Base-by-base conservation (phyloP, 345 rosid genomes). In the Cardamine resedifolia region DNA sequence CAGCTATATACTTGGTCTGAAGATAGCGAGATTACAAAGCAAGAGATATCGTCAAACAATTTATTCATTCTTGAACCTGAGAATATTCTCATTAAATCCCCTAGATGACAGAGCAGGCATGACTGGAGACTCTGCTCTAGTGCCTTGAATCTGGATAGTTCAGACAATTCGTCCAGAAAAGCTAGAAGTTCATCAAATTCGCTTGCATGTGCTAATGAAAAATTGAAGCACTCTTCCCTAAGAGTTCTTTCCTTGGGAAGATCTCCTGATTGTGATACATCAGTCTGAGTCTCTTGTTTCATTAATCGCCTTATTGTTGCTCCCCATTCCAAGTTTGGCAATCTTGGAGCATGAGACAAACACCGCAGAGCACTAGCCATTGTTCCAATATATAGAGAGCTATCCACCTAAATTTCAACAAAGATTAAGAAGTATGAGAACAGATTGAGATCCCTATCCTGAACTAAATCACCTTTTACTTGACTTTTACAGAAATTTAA, bases 271-370 rank as follows among this genome's bases (percentile, higher is more conserved):
- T 61, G 80, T 43, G 73, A 30, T 36, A 56, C 66, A 78, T 55
- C 74, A 33, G 78, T 51, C 71, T 83, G 86, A 62, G 79, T 76
- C 77, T 85, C 96, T 49, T 77, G 92, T 83, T 85, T 94, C 98
- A 89, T 89, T 81, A 85, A 84, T 11, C 97, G 87, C 68, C 96
- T 86, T 48, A 90, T 56, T 38, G 89, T 82, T 56, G 86, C 84
- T 61, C 94, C 97, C 97, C 96, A 94, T 43, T 90, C 91, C 74
- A 90, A 71, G 68, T 79, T 77, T 38, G 97, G 96, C 64, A 94
- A 79, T 81, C 96, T 85, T 7, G 94, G 97, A 75, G 98, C 90
- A 59, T 14, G 80, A 51, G 90, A 84, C 76, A 93, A 89, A 81
- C 91, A 93, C 83, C 86, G 85, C 72, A 93, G 76, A 72, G 82